Conservation (phyloP, 129 eudicot genomes). For the Calendula officinalis region DNA sequence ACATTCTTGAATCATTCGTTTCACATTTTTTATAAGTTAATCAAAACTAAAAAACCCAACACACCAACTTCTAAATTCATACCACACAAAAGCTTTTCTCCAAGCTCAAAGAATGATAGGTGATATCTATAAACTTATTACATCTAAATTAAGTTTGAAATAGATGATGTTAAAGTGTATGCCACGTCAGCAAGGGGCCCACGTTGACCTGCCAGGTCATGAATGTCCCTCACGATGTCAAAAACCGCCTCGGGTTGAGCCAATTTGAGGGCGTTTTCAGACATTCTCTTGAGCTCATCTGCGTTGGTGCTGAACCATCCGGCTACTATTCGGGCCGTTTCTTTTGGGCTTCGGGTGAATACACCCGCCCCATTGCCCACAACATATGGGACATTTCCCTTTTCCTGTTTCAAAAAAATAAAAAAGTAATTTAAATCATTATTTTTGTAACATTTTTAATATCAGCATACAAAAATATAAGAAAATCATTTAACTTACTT, state of each 20-base stretch:
- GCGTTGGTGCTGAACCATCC: slow-evolving; percentile 89
- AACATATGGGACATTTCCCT: slow-evolving; percentile 89
- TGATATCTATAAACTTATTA: slow-evolving; percentile 19
- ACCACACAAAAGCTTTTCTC: slow-evolving; percentile 24
- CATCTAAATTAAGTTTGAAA: slow-evolving; percentile 58
- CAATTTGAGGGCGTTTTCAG: slow-evolving; percentile 76
- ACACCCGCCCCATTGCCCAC: slow-evolving; percentile 95
- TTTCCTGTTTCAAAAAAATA: slow-evolving; percentile 50
- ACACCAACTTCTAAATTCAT: too few relatives aligned
- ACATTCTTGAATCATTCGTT: too few relatives aligned
- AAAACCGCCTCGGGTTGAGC: slow-evolving; percentile 94
- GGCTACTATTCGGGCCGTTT: slow-evolving; percentile 70
- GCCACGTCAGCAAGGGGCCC: slow-evolving; percentile 68
- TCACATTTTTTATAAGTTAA: too few relatives aligned
- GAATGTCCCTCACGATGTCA: slow-evolving; percentile 91
- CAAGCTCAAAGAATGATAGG: slow-evolving; percentile 32
- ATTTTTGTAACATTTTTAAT: background rate
- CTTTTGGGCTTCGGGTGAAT: slow-evolving; percentile 74
- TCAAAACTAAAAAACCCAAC: slow-evolving; percentile 4
- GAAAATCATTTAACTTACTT: slow-evolving; percentile 44
- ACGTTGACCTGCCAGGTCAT: slow-evolving; percentile 73
- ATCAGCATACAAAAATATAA: background rate
- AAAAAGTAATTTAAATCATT: background rate
- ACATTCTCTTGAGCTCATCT: slow-evolving; percentile 69
- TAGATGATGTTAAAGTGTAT: slow-evolving; percentile 66